Base-by-base conservation (phyloP, 805 yeast species). In the Monosporozyma solicola region DNA sequence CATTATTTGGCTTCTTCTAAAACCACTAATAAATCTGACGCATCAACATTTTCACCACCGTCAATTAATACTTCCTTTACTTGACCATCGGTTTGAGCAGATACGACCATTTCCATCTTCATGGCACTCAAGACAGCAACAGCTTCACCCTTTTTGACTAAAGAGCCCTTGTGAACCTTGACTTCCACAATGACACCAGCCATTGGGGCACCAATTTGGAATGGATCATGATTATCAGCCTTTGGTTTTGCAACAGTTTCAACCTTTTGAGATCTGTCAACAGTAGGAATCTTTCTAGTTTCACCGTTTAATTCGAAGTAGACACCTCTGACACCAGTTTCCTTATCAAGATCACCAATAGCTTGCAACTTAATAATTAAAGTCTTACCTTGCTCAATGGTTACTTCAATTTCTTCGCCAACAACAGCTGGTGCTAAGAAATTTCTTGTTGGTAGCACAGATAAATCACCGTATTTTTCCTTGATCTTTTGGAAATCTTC, bases 41-140 rank as follows among this genome's bases (percentile, higher is more conserved):
- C 96, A 65, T 91, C 99, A 49, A 94, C 97, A 51, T 92, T 84
- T 65, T 94, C 99, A 62, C 96, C 96, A 68, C 88, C 95, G 71
- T 84, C 84, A 59, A 89, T 85, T 49, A 78, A 70, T 22, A 94
- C 79, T 24, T 85, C 88, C 48, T 85, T 83, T 57, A 94, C 82
- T 67, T 79, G 81, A 70, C 99, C 99, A 54, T 84, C 78, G 55
- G 82, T 85, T 52, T 95, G 95, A 24, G 99, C 92, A 69, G 89
- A 81, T 63, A 92, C 91, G 51, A 94, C 95, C 97, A 94, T 94
- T 77, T 94, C 99, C 99, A 92, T 92, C 82, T 92, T 92, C 99
- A 92, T 92, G 58, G 99, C 99, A 68, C 92, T 83, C 68, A 92
- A 79, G 27, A 92, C 96, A 56, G 95, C 95, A 59, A 92, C 71